These are phyloP conservation scores for Botrytis pseudocinerea DNA, from an alignment of 2,329 filamentous ascomycete genomes.

Conservation along the genomic window DNA sequence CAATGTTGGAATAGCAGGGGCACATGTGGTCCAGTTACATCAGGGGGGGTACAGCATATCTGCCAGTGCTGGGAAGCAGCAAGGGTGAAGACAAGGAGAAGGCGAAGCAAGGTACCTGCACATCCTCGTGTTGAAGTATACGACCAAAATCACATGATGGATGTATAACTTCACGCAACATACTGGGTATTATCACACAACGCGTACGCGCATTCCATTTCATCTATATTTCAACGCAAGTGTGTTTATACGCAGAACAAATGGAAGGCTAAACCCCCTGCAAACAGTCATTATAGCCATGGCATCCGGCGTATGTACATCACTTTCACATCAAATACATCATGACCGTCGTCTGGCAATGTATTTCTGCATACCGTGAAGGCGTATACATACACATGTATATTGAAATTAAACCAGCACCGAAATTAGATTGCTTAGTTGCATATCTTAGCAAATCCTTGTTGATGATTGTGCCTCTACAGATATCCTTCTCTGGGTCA, in stretches of 20 bases:
- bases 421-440: conserved; percentile 3
- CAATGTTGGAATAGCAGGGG: neutral
- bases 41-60: neutral
- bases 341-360: neutral
- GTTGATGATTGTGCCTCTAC: neutral
- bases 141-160: conserved; percentile 16
- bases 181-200: neutral
- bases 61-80: neutral
- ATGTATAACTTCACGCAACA: conserved; percentile 19
- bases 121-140: conserved; percentile 15
- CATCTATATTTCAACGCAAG: neutral
- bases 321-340: neutral
- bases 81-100: neutral
- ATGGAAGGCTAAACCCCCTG: neutral
- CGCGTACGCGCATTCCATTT: conserved; percentile 1
- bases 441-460: conserved; percentile 2
- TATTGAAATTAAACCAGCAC: neutral
- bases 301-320: neutral
- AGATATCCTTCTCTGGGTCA: neutral
- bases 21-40: neutral
- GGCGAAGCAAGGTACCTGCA: neutral
- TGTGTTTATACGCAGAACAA: neutral
- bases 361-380: neutral
- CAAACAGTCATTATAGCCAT: neutral
- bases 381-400: neutral